Base-by-base conservation (phyloP, 257 asterid species). In the Plantago elongata region DNA sequence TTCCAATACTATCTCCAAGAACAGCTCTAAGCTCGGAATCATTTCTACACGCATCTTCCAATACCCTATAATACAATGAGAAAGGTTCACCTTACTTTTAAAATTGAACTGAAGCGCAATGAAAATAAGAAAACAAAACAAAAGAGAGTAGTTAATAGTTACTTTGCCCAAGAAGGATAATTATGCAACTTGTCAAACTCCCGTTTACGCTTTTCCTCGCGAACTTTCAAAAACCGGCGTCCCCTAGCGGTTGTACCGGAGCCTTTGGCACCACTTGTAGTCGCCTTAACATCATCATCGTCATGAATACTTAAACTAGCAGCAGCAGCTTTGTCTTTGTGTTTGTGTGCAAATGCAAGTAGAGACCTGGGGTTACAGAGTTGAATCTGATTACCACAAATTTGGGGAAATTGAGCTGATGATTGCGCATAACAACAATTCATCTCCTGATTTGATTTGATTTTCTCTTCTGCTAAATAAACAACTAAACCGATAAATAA, bases 131-230 rank as follows among this genome's bases (percentile, higher is more conserved):
- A 12, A 1, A 50, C 18, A 58, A 75, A 38, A 34, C 2, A 6
- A 34, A 6, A 56, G 42, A 15, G 45, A 15, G 64, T 14, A 13
- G 44, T 18, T 0, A 66, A 67, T 45, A 49, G 34, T 51, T 64
- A 91, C 98, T 88, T 91, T 63, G 98, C 98, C 98, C 98, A 91
- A 70, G 95, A 69, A 63, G 98, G 98, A 72, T 88, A 91, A 51
- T 78, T 83, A 57, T 84, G 86, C 59, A 81, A 79, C 47, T 71
- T 81, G 22, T 86, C 94, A 61, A 84, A 78, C 40, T 91, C 89
- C 0, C 95, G 83, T 52, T 79, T 91, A 78, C 98, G 67, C 83
- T 91, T 91, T 70, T 91, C 96, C 83, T 91, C 98, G 40, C 95
- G 78, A 57, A 91, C 90, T 81, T 80, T 91, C 63, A 88, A 68